phyloP scores from a whole-genome alignment of 2,329 filamentous ascomycete genomes.

The Cryphonectria carpinicola region DNA sequence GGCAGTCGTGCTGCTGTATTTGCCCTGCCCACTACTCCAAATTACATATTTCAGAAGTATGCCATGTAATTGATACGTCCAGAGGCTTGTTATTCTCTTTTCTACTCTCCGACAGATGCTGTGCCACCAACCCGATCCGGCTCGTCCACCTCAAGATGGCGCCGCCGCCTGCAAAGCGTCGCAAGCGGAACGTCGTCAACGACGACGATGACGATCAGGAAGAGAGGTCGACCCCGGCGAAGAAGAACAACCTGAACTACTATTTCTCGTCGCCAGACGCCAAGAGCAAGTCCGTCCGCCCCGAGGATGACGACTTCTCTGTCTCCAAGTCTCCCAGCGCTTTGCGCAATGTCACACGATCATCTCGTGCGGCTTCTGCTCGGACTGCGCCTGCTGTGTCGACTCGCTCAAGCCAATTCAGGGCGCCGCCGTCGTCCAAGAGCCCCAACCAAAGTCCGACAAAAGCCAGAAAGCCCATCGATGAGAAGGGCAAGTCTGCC shows the following conservation, averaged over 20 bases:
- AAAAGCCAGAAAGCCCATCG: constrained; percentile 46
- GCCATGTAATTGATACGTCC: background rate
- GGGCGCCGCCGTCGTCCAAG: constrained; percentile 35
- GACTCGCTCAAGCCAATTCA: constrained; percentile 35
- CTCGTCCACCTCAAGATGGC: constrained; percentile 52
- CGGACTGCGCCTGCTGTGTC: constrained; percentile 20
- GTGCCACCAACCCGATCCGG: constrained; percentile 27
- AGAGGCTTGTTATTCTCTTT: background rate
- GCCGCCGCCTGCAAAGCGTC: constrained; percentile 62
- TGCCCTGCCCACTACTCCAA: background rate
- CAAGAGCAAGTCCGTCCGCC: constrained; percentile 35
- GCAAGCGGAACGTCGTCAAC: constrained; percentile 59
- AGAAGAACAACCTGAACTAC: constrained; percentile 55
- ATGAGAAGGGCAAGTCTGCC: constrained; percentile 57
- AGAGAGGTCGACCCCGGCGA: constrained; percentile 33
- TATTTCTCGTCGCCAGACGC: constrained; percentile 57
- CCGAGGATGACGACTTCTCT: constrained; percentile 32
- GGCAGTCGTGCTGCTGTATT: background rate
- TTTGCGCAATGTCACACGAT: constrained; percentile 38
- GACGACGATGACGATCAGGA: constrained; percentile 55
- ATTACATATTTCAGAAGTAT: background rate
- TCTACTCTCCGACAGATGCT: constrained; percentile 25
- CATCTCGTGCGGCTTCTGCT: constrained; percentile 29
- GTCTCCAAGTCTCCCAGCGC: constrained; percentile 48
- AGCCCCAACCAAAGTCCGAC: constrained; percentile 51